Base-by-base conservation (phyloP, 176 grass and related monocot genomes). In the Eremochloa ophiuroides region DNA sequence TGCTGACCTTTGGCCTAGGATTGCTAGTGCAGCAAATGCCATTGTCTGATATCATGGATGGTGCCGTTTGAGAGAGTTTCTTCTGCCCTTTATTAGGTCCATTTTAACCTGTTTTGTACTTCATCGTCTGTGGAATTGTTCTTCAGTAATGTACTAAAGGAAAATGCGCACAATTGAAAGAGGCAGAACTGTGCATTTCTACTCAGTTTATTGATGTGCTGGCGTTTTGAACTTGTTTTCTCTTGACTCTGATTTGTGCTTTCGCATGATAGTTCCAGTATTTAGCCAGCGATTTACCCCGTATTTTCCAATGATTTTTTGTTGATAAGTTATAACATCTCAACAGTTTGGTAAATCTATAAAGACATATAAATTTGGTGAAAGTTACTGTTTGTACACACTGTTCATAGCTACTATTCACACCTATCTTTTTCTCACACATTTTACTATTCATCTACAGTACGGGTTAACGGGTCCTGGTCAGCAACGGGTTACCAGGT, bases 1-100 rank as follows among this genome's bases (percentile, higher is more conserved):
- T 29, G 88, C 88, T 75, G 88, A 86, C 41, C 88, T 89, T 43
- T 89, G 87, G 87, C 82, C 82, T 43, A 89, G 87, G 78, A 89
- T 89, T 44, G 87, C 87, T 23, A 89, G 77, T 18, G 87, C 87
- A 47, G 87, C 87, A 69, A 89, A 89, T 18, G 87, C 82, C 20
- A 89, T 85, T 44, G 87, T 89, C 63, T 89, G 77, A 80, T 67
- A 79, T 10, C 29, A 50, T n/a, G 25, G 61, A 8, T 29, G 0
- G 5, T 8, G 3, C 4, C 3, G 7, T 0, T 53, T 38, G 44
- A 51, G 30, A 68, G n/a, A 62, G 59, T 29, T n/a, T n/a, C n/a
- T n/a, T n/a, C n/a, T n/a, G n/a, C n/a, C n/a, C n/a, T 65, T 78
- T 4, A 2, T 23, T 50, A 33, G 30, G 31, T 28, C 14, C 66